Evolutionary conservation across 2,329 filamentous ascomycete genomes (phyloP), one percentile per base, ranked within the genome.

Genomic region (Claviceps maximensis): DNA sequence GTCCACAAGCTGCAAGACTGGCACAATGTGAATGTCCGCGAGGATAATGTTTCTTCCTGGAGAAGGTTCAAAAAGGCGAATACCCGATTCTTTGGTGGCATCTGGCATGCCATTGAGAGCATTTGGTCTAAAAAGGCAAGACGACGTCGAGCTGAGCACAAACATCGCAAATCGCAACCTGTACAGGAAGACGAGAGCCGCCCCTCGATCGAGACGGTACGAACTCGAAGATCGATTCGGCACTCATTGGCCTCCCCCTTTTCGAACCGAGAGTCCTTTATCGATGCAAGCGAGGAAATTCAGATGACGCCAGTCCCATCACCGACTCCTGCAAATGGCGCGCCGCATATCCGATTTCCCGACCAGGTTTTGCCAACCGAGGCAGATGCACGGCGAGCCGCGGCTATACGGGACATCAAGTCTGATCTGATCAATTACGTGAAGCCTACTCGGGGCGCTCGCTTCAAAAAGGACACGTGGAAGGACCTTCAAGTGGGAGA

Each of bases 301-400:
- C 89, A 91, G 63, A 95, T 98, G 90, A 97, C 90, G 0, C 90
- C 91, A 0, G 90, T 98, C 19, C 83, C 86, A 2, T 96, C 90
- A 2, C 89, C 89, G 5, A 73, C 82, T 1, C 83, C 57, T 5
- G 41, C 51, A 44, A 51, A 57, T 83, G 1, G 63, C 71, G 60
- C 52, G 57, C 19, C 63, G 19, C 64, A 67, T 36, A 64, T 72
- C 49, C 63, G 69, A 62, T 62, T 75, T 58, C 71, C 69, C 21
- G 66, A 70, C 29, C 61, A 63, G 36, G 58, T 62, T 63, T 61
- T 75, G 59, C 71, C 69, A 17, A 66, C 69, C 27, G 61, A 63
- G 38, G 59, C 62, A 17, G 67, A 67, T 41, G 61, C 63, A 2
- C 63, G 62, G 50, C 66, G 68, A 55, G 62, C 65, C 1, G 60